These are phyloP conservation scores for Pinus taeda DNA, from an alignment of 75 land plant genomes.

Conservation along the genomic window DNA sequence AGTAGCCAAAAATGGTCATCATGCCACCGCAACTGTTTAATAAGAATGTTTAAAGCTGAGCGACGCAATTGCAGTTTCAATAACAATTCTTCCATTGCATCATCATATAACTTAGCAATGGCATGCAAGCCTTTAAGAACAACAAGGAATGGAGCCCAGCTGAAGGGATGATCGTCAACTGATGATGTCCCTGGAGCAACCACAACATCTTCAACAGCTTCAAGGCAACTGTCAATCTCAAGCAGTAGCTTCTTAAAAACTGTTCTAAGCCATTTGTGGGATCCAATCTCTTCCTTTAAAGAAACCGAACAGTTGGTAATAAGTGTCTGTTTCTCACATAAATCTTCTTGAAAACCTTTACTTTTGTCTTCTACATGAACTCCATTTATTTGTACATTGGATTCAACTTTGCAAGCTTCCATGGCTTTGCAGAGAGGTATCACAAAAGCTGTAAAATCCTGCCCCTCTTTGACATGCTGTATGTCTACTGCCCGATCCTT, in stretches of 20 bases:
- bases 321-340: not conserved
- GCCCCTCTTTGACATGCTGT: constrained; percentile 35
- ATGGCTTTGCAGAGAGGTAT: constrained; percentile 46
- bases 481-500: constrained; percentile 20
- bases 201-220: constrained; percentile 31
- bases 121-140: constrained; percentile 69
- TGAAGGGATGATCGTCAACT: constrained; percentile 17
- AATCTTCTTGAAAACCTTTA: constrained; percentile 4
- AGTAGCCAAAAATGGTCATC: constrained; percentile 68
- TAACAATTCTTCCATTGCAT: constrained; percentile 41
- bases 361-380: constrained; percentile 15
- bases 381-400: constrained; percentile 1
- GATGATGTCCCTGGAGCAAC: constrained; percentile 7
- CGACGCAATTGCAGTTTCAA: constrained; percentile 33
- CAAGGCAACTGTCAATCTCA: constrained; percentile 48
- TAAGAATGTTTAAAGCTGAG: constrained; percentile 43
- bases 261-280: constrained; percentile 33
- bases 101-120: constrained; percentile 59
- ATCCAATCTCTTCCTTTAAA: constrained; percentile 30
- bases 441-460: constrained; percentile 70
- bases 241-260: constrained; percentile 49
- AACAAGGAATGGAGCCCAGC: constrained; percentile 55
- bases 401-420: constrained; percentile 30
- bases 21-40: constrained; percentile 46
- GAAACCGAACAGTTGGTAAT: not conserved